Base-by-base conservation (phyloP, 306 rosid genomes). In the Lotus japonicus region DNA sequence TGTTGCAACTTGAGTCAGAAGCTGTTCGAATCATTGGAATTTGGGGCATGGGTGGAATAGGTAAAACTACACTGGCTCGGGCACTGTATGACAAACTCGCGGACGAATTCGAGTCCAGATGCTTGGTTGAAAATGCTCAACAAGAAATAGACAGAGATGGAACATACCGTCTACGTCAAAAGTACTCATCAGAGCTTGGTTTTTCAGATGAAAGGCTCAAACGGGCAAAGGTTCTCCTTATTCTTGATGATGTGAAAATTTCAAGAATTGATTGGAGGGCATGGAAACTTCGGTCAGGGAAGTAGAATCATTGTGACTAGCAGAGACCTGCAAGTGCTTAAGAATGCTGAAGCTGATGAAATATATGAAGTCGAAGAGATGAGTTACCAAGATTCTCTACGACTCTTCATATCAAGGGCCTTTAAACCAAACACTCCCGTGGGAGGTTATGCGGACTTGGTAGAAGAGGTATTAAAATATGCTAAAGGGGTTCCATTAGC, bases 401-500 rank as follows among this genome's bases (percentile, higher is more conserved):
- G 51, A 2, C 85, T 81, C 0, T 73, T 81, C 4, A 28, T 70
- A 9, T 53, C 35, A n/a, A 36, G 67, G 13, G 82, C 79, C 62
- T 81, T 77, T 26, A 57, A 57, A 23, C 54, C 11, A 48, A n/a
- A 62, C 15, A 4, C 7, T 2, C 70, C 79, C 8, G 0, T 0
- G 6, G 50, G 17, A 11, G 66, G 1, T 9, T 71, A 14, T 7
- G 2, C 11, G 39, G 14, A 31, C 11, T 11, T 75, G 5, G 35
- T 63, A 4, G 15, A 17, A 38, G 4, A 23, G 66, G 55, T 45
- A 0, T 11, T 75, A 2, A 12, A 14, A 2, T 64, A 71, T 66
- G 56, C 75, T 1, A 17, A 33, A n/a, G 71, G 84, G 11, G 43
- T 64, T 70, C 84, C 84, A 7, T 42, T 75, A 23, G 66, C 56